phyloP scores from a whole-genome alignment of 208 protist species.

The Trypanosomatidae sp. region DNA sequence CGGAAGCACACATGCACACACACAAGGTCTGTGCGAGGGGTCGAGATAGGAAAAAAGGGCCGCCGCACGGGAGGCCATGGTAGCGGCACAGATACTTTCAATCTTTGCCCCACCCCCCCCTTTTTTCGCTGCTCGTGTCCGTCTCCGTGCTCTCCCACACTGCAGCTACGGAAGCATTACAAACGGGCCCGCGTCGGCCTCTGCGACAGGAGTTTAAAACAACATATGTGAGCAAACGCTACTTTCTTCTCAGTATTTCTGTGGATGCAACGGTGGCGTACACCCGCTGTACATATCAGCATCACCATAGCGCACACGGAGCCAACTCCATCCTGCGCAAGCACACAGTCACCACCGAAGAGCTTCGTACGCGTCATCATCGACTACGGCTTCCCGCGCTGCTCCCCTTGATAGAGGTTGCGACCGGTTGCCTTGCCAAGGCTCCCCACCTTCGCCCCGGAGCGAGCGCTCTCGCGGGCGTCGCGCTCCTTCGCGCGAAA shows the following conservation, averaged over 20 bases:
- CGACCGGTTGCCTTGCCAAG: slow-evolving; percentile 59
- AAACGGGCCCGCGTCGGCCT: neutral
- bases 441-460: slow-evolving; percentile 72
- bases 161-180: neutral
- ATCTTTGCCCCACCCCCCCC: neutral
- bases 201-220: neutral
- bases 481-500: slow-evolving; percentile 80
- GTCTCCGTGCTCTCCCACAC: neutral
- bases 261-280: neutral
- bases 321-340: neutral
- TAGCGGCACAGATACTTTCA: neutral
- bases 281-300: neutral
- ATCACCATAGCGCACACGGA: neutral
- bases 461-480: slow-evolving; percentile 43
- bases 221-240: neutral
- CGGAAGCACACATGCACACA: neutral
- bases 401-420: slow-evolving; percentile 67
- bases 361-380: neutral
- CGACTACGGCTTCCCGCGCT: slow-evolving; percentile 8
- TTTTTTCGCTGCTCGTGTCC: neutral
- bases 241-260: slow-evolving; percentile 7
- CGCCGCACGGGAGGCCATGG: neutral
- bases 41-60: neutral
- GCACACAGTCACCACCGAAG: neutral
- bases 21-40: neutral